Base-by-base conservation (phyloP, 2,329 filamentous ascomycete species). In the Pyrenochaeta sp. region DNA sequence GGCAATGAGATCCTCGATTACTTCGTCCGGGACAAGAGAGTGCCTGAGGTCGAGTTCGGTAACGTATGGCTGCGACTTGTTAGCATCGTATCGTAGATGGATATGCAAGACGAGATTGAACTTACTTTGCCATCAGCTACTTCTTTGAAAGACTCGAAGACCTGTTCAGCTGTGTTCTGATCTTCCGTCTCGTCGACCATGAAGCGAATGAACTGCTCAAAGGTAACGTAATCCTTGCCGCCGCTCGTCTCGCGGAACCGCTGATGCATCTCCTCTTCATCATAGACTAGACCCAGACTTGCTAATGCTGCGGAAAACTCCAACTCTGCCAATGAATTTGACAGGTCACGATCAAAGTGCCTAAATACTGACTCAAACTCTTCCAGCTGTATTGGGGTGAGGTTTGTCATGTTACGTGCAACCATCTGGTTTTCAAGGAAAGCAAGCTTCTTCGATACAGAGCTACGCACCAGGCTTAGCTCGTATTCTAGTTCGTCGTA, bases 171-270 rank as follows among this genome's bases (percentile, higher is more conserved):
- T 3, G 93, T 97, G 77, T 99, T 97, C 80, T 99, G 95, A 75
- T 99, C 95, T 79, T 99, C 95, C 12, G 95, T 99, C 49, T 97
- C 95, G 68, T 96, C 92, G 47, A 99, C 95, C 95, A 99, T 99
- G 84, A 99, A 99, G 39, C 92, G 89, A 76, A 99, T 99, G 75
- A 99, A 99, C 79, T 98, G 94, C 81, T 99, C 95, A 74, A 99
- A 99, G 4, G 91, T 95, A 50, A 99, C 95, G 65, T 90, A 87
- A 77, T 89, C 90, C 65, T 83, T 86, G 36, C 88, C 92, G 37
- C 86, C 88, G 62, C 91, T 93, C n/a, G 93, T 96, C 52, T 94
- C 91, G 50, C 90, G 74, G 79, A 97, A 99, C 69, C 94, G 94
- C 52, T 94, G 90, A 77, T 98, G 94, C 95, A 98, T 99, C 82